Percentiles rank a stretch among this genome's conserved stretches.
These are phyloP conservation scores for Fusarium sterilihyphosum DNA, from an alignment of 2,329 filamentous ascomycete genomes.

Conservation along the genomic window DNA sequence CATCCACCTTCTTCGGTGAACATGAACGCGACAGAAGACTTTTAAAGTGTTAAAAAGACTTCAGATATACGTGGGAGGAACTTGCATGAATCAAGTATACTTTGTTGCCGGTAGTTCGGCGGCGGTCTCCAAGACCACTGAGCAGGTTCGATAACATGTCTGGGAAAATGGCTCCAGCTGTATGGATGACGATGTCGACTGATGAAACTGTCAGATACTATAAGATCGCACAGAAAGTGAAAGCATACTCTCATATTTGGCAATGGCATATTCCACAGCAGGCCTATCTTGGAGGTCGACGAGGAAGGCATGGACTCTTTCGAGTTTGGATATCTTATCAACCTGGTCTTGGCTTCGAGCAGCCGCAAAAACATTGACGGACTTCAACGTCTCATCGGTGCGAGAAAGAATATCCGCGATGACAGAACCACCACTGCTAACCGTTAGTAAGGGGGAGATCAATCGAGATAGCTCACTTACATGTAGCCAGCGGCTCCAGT, in stretches of 20 bases:
- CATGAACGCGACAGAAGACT: slow-evolving; percentile 44
- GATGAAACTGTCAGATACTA: background rate
- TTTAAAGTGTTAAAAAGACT: background rate
- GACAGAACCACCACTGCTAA: slow-evolving; percentile 49
- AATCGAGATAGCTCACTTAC: slow-evolving; percentile 4
- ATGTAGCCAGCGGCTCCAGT: slow-evolving; percentile 52
- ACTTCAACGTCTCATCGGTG: slow-evolving; percentile 34
- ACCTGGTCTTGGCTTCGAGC: slow-evolving; percentile 49
- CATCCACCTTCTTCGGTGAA: slow-evolving; percentile 46
- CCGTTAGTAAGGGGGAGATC: background rate
- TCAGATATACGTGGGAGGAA: fast-evolving
- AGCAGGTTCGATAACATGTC: slow-evolving; percentile 43
- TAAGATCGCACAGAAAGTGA: fast-evolving
- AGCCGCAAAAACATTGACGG: slow-evolving; percentile 44
- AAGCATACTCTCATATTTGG: slow-evolving; percentile 41
- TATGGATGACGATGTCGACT: slow-evolving; percentile 52
- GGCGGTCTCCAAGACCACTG: slow-evolving; percentile 47
- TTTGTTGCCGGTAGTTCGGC: slow-evolving; percentile 37
- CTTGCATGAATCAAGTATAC: slow-evolving; percentile 50
- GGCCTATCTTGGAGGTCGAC: slow-evolving; percentile 47
- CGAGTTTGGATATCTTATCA: slow-evolving; percentile 43
- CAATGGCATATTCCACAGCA: slow-evolving; percentile 32
- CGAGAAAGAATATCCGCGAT: slow-evolving; percentile 46
- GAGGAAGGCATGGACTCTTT: slow-evolving; percentile 43
- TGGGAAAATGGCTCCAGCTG: slow-evolving; percentile 46